Evolutionary conservation across 2,329 filamentous ascomycete genomes (phyloP).

Genomic region (Pseudonectria foliicola): DNA sequence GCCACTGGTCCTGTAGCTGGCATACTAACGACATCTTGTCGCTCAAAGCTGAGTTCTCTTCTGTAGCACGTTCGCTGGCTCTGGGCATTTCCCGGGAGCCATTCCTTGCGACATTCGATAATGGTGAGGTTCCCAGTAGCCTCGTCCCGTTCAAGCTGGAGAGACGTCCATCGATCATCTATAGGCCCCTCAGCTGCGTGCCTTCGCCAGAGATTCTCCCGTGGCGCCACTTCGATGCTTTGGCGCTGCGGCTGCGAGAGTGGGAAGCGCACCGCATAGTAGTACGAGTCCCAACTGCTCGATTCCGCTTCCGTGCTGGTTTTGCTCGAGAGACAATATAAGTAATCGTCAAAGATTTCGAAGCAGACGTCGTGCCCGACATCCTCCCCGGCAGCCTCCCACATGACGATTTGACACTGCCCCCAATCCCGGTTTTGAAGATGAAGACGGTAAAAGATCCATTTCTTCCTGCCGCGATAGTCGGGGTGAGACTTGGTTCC

Average conservation of each 20-base stretch:
- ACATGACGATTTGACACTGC: conserved; percentile 41
- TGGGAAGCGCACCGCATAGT: conserved; percentile 58
- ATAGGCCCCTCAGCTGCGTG: conserved; percentile 63
- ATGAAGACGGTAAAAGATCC: conserved; percentile 52
- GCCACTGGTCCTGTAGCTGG: no score
- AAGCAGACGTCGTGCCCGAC: conserved; percentile 65
- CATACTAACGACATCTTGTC: not conserved
- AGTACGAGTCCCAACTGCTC: conserved; percentile 61
- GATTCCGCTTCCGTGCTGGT: conserved; percentile 55
- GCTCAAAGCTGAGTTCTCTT: conserved; percentile 39
- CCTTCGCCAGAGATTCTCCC: conserved; percentile 51
- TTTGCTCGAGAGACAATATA: conserved; percentile 66
- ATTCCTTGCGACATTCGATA: conserved; percentile 64
- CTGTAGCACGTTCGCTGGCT: conserved; percentile 62
- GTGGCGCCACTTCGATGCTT: conserved; percentile 30
- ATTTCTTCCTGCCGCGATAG: conserved; percentile 51
- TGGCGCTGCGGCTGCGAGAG: conserved; percentile 37
- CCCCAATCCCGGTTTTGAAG: conserved; percentile 35
- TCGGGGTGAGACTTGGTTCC: conserved; percentile 53
- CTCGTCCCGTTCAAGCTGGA: conserved; percentile 57
- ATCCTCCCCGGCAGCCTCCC: conserved; percentile 55
- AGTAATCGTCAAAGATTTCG: conserved; percentile 56
- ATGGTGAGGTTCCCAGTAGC: conserved; percentile 50
- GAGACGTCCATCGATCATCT: conserved; percentile 65
- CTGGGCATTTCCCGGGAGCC: conserved; percentile 45